Evolutionary conservation across 1,284 basidiomycete species (phyloP), one percentile per base, ranked within the genome.

Genomic region (Ustilago bromivora): DNA sequence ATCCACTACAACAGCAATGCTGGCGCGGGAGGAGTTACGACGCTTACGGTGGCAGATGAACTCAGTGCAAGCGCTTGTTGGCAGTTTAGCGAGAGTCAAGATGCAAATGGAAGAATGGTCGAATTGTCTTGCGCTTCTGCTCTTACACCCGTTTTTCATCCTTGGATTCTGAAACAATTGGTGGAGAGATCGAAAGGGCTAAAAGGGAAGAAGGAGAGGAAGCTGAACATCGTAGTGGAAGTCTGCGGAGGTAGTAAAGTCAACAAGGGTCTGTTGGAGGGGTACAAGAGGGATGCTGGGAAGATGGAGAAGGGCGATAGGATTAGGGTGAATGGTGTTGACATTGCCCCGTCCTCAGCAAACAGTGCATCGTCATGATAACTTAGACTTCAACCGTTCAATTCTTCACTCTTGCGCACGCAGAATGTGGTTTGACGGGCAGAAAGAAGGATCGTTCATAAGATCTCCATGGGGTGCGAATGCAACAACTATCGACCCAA

Each of bases 241-340:
- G 82, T 84, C 31, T 85, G 84, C 57, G 84, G 84, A 2, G 84
- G 84, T 1, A 73, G 61, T 41, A 81, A 81, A 56, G 61, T 76
- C 0, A 72, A 66, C 31, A 0, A 46, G 4, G 55, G 1, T 2
- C 15, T 80, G 40, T n/a, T 80, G n/a, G 23, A 47, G 4, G 56
- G 51, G 57, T 77, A 77, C 12, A 36, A 57, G n/a, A 2, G 2
- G n/a, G 3, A 11, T 1, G 19, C 54, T 7, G 61, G 72, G 12
- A 17, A 28, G 38, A 70, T 70, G 67, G 55, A 63, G 6, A 10
- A 4, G 0, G 17, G 63, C 1, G 68, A 71, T 34, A 36, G 57
- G 13, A 58, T 72, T 19, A 34, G 63, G 15, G 40, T 76, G 12
- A 69, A 66, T 28, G 69, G 69, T 13, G 46, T 49, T 2, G 63